Evolutionary conservation across 768 basidiomycete species (phyloP).

Genomic region (Lyophyllum shimeji): DNA sequence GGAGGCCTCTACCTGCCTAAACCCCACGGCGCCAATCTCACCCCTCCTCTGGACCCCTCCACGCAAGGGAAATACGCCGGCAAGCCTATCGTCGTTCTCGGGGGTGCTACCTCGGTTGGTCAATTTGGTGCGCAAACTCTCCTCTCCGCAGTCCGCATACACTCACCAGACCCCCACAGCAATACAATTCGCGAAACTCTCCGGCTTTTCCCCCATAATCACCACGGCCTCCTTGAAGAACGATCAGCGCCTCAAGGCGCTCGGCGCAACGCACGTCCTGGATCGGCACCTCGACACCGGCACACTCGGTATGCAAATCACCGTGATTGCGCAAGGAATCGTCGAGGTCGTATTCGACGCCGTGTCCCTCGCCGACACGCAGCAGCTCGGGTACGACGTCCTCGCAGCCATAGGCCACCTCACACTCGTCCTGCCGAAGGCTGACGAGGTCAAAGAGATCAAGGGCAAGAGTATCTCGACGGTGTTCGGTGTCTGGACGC

Average conservation of each 20-base stretch:
- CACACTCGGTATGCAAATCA: conserved; percentile 9
- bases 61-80: conserved; percentile 28
- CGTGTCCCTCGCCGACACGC: conserved; percentile 35
- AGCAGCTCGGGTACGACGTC: conserved; percentile 32
- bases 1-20: conserved; percentile 29
- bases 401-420: conserved; percentile 38
- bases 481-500: conserved; percentile 1
- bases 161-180: neutral
- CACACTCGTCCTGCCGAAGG: conserved; percentile 19
- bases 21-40: conserved; percentile 26
- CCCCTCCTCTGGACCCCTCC: conserved; percentile 31
- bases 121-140: conserved; percentile 27
- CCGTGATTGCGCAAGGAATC: conserved; percentile 17
- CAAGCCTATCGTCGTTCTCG: conserved; percentile 33
- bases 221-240: conserved; percentile 27
- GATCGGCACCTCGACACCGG: conserved; percentile 14
- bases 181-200: conserved; percentile 32
- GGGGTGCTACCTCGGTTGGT: conserved; percentile 35
- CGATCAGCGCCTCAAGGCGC: conserved; percentile 24
- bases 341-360: conserved; percentile 29
- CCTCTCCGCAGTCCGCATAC: neutral
- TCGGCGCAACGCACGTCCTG: conserved; percentile 38
- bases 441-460: conserved; percentile 13
- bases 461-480: conserved; percentile 10
- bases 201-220: conserved; percentile 39